Percentiles rank a stretch among this genome's conserved stretches.
Conservation (phyloP, 176 grass and related monocot genomes). For the Phoenix dactylifera region DNA sequence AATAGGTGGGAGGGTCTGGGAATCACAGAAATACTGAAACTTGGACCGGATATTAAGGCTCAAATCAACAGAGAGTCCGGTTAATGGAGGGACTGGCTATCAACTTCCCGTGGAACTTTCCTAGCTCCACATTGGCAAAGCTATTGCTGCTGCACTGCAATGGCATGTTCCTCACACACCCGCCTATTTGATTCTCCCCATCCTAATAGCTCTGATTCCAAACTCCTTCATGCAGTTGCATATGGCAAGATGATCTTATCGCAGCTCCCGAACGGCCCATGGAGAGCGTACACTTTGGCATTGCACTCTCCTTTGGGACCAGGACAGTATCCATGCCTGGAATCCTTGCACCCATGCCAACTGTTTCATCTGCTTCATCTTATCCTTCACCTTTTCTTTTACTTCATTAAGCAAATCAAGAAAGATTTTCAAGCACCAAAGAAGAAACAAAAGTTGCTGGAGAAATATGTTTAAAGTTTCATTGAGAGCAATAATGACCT, state of each 20-base stretch:
- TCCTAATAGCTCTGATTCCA: slow-evolving; percentile 34
- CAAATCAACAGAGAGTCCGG: too few relatives aligned
- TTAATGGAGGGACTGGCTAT: too few relatives aligned
- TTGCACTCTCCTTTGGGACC: slow-evolving; percentile 32
- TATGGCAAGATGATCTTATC: slow-evolving; percentile 20
- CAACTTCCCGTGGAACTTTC: too few relatives aligned
- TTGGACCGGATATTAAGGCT: too few relatives aligned
- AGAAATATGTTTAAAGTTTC: too few relatives aligned
- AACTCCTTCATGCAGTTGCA: slow-evolving; percentile 61
- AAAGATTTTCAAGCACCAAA: too few relatives aligned
- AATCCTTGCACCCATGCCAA: background rate
- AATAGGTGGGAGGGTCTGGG: too few relatives aligned
- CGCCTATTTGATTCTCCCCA: slow-evolving; percentile 34
- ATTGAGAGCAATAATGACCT: too few relatives aligned
- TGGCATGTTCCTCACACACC: slow-evolving; percentile 49
- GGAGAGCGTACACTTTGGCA: slow-evolving; percentile 51
- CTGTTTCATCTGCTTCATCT: background rate
- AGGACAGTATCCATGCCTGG: slow-evolving; percentile 1
- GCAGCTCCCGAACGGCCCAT: slow-evolving; percentile 60
- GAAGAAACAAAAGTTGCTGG: too few relatives aligned
- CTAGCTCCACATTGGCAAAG: background rate
- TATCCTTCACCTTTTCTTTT: too few relatives aligned
- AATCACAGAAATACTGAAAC: too few relatives aligned
- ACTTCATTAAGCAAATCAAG: too few relatives aligned
- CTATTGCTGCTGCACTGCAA: slow-evolving; percentile 45